Evolutionary conservation across 2,329 filamentous ascomycete species (phyloP), one percentile per base, ranked within the genome.

Genomic region (Penicillium hesseltinei): DNA sequence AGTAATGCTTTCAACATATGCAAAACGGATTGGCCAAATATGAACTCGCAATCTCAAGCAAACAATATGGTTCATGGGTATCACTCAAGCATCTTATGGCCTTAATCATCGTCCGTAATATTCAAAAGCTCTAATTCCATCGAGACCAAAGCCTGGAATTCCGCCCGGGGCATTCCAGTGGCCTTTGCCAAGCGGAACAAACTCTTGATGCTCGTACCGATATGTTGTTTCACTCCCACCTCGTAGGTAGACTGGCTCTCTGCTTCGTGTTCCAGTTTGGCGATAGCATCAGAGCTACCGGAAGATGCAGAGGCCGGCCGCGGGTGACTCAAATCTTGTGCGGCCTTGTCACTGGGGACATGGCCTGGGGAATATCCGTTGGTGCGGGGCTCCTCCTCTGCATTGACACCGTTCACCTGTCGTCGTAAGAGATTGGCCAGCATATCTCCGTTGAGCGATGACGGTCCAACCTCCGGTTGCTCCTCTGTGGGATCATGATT

Each of bases 181-280:
- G 79, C 79, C 64, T 78, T 81, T 1, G 84, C 84, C 53, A 88
- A 70, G 3, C 84, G 79, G 71, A 84, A 87, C 67, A 88, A 69
- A 66, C 83, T 86, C 75, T 87, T 87, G 64, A 88, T 78, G 62
- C 83, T 84, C 1, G 82, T 84, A 59, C 82, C 80, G 56, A 88
- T 85, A 63, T 88, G 85, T 67, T 86, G 83, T 64, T 84, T 82
- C 48, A 88, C 82, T 3, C 82, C 85, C 10, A 84, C 72, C 66
- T 87, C 84, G 2, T 81, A 82, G n/a, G 80, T 75, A 4, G 81
- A 81, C 60, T 77, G 76, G 38, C 67, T 78, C 59, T 79, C 78
- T 2, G 82, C 82, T 54, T 80, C 73, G 29, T 80, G 72, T 65
- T 88, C 85, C 42, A 87, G 70, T 40, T 73, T 78, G 42, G 82